A percentile compares a stretch with the other conserved stretches of the same genome.
Conservation (phyloP, 768 basidiomycete species). For the Auricularia sp. region DNA sequence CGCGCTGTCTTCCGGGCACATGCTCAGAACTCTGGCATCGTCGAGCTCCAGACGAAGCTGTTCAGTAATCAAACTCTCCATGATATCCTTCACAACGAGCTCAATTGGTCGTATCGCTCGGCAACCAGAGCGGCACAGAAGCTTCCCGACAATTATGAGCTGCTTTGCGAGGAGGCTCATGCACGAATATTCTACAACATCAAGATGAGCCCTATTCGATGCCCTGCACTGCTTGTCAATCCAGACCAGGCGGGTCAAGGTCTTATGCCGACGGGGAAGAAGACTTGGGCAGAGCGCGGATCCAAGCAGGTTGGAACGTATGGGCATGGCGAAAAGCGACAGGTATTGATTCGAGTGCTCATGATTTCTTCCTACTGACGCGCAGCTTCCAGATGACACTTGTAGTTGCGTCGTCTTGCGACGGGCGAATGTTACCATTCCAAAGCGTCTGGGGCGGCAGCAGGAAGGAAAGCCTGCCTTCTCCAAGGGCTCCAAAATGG, state of each 20-base stretch:
- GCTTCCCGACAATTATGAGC: constrained; percentile 10
- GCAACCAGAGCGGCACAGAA: constrained; percentile 13
- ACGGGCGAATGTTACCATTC: constrained; percentile 21
- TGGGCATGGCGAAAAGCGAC: constrained; percentile 20
- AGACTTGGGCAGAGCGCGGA: constrained; percentile 14
- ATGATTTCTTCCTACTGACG: too few species aligned
- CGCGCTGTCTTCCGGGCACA: too few species aligned
- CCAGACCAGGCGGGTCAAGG: constrained; percentile 15
- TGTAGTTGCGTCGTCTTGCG: constrained; percentile 15
- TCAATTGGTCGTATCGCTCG: neutral
- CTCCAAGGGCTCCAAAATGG: constrained; percentile 9
- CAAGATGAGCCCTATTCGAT: neutral
- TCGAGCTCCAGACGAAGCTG: too few species aligned
- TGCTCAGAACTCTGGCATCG: too few species aligned
- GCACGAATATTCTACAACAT: constrained; percentile 15
- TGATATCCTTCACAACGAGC: too few species aligned
- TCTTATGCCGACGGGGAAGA: constrained; percentile 7
- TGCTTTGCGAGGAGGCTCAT: constrained; percentile 7
- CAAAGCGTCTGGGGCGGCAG: constrained; percentile 21
- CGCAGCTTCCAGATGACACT: constrained; percentile 13
- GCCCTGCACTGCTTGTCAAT: constrained; percentile 15
- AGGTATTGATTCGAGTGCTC: neutral
- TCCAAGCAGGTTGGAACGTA: constrained; percentile 17
- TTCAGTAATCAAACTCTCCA: too few species aligned
- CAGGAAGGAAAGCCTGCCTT: constrained; percentile 14